Base-by-base conservation (phyloP, 371 early-diverging fungal genomes). In the Mucor saturninus region DNA sequence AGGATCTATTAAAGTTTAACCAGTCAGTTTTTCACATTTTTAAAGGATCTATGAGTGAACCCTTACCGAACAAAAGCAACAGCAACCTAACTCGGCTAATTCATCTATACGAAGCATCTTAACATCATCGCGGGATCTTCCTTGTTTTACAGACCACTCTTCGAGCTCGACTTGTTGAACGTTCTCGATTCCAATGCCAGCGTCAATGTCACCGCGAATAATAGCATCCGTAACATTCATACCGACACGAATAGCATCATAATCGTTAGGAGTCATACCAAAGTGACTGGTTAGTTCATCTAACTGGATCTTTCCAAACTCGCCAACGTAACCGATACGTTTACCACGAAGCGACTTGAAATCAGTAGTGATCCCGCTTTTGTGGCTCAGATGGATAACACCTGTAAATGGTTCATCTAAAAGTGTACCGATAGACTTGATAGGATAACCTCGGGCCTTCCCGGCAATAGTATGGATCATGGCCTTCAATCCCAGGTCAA, bases 401-500 rank as follows among this genome's bases (percentile, higher is more conserved):
- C 89, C 87, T 3, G 89, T 87, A 66, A 87, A 85, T 1, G 89
- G 89, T 49, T 87, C 87, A 62, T 89, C 89, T 56, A 87, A 58
- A 26, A 89, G 74, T 5, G 89, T 89, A 21, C 86, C 89, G 54
- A 89, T 77, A 14, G 87, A 83, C 64, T 84, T 84, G 74, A 89
- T 84, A 31, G 77, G 79, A 73, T 83, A 87, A 2, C 89, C 89
- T n/a, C 85, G 64, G 30, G 87, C 86, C 52, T 83, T 84, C 43
- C 83, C 89, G 38, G 86, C 89, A 60, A 89, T 89, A 40, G 87
- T 89, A 59, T 89, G 89, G 65, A 89, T 87, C 87, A 89, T 89
- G 55, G 89, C 87, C 72, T 89, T 89, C 65, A 80, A 81, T 38
- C 85, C 89, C 26, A 89, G 71, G 38, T 89, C 87, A 13, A 80